These are phyloP conservation scores for Aristolochia californica DNA, from an alignment of 164 flowering plant species.

Conservation along the genomic window DNA sequence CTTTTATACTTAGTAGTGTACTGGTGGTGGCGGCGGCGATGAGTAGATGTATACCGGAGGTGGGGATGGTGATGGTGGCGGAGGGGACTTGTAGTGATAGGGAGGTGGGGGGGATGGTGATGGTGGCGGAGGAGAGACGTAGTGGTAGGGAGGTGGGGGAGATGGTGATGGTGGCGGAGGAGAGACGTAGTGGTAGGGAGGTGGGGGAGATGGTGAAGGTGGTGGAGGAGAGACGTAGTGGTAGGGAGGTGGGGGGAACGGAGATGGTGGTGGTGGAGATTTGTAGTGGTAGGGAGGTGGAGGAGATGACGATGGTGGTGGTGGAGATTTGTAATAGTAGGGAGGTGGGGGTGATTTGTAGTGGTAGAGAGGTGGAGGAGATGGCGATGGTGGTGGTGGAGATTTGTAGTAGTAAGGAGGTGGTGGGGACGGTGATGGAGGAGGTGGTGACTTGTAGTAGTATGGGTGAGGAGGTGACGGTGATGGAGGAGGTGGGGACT, in stretches of 20 bases:
- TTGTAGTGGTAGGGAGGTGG: conserved; percentile 8
- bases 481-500: conserved; percentile 8
- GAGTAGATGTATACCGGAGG: not conserved
- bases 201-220: not conserved
- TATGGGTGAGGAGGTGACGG: not conserved
- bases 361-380: not conserved
- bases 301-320: not conserved
- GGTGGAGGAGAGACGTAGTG: conserved; percentile 6
- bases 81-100: conserved; percentile 1
- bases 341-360: not conserved
- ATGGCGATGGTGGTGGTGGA: not conserved
- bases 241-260: conserved; percentile 5
- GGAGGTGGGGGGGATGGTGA: conserved; percentile 3
- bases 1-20: conserved; percentile 11
- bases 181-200: not conserved
- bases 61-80: not conserved
- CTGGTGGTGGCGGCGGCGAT: too few species aligned
- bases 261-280: conserved; percentile 8
- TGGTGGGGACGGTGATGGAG: not conserved
- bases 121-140: not conserved
- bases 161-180: not conserved
- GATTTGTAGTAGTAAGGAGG: conserved; percentile 3
- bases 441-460: conserved; percentile 4
- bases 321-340: not conserved
- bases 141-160: not conserved